These are phyloP conservation scores for Teunomyces gatunensis DNA, from an alignment of 805 yeast genomes.

Conservation along the genomic window DNA sequence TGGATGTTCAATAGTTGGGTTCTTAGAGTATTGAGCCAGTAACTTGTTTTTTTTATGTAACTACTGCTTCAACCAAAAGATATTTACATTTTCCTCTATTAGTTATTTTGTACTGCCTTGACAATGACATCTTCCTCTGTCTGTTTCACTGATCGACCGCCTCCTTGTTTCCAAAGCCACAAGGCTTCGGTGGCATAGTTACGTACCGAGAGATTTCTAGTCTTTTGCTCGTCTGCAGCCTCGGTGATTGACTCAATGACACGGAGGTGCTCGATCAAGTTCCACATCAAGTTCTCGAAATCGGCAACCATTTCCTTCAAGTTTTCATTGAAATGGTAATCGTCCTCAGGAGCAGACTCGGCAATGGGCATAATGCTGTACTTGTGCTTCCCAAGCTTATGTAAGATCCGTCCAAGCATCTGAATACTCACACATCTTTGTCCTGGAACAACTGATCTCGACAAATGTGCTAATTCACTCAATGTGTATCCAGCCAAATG, in stretches of 20 bases:
- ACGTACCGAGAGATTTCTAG: slow-evolving; percentile 68
- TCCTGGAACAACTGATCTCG: slow-evolving; percentile 76
- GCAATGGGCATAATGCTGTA: slow-evolving; percentile 49
- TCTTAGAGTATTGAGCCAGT: slow-evolving; percentile 1
- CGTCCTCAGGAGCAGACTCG: slow-evolving; percentile 34
- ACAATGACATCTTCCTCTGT: slow-evolving; percentile 28
- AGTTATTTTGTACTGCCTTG: slow-evolving; percentile 14
- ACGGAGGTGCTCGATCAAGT: slow-evolving; percentile 57
- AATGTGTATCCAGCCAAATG: slow-evolving; percentile 90
- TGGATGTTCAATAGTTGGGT: background rate
- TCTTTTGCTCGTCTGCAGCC: slow-evolving; percentile 62
- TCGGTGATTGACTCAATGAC: slow-evolving; percentile 65
- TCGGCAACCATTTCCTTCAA: slow-evolving; percentile 21
- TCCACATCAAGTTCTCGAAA: slow-evolving; percentile 67
- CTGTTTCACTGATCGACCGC: slow-evolving; percentile 32
- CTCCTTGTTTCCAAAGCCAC: slow-evolving; percentile 77
- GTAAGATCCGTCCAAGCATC: slow-evolving; percentile 82
- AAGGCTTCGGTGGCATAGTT: slow-evolving; percentile 86
- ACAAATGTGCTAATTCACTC: slow-evolving; percentile 72
- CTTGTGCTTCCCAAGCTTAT: slow-evolving; percentile 68
- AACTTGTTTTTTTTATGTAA: background rate
- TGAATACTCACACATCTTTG: slow-evolving; percentile 87
- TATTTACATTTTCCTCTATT: slow-evolving; percentile 3
- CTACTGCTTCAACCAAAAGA: slow-evolving; percentile 3
- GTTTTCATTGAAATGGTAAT: slow-evolving; percentile 33